phyloP scores from a whole-genome alignment of 345 rosid genomes.

The Moricandia moricandioides region DNA sequence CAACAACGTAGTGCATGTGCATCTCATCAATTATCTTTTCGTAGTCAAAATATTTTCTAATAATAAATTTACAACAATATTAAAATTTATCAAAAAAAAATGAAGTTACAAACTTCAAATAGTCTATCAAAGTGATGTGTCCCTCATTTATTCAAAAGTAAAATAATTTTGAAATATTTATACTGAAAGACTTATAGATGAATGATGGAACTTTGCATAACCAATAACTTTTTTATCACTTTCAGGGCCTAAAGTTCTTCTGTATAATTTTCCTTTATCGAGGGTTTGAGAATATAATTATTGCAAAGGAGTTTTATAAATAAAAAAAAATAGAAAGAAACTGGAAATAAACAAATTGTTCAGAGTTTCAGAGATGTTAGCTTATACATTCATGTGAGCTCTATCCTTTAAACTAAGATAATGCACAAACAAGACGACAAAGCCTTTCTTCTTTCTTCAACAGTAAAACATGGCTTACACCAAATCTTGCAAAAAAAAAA shows the following conservation, averaged over 20 bases:
- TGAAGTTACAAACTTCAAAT: too few relatives aligned
- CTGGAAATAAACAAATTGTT: neutral
- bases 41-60: too few relatives aligned
- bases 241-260: neutral
- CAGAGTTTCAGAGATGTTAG: slow-evolving; percentile 9
- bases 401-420: slow-evolving; percentile 30
- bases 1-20: too few relatives aligned
- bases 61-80: too few relatives aligned
- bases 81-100: too few relatives aligned
- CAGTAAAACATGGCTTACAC: slow-evolving; percentile 6
- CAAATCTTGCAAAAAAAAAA: neutral
- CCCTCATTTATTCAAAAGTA: too few relatives aligned
- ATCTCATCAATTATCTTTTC: too few relatives aligned
- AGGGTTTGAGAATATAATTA: neutral
- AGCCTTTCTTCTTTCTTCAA: slow-evolving; percentile 16
- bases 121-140: too few relatives aligned
- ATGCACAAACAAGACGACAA: slow-evolving; percentile 35
- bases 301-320: neutral
- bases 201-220: too few relatives aligned
- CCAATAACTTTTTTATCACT: neutral
- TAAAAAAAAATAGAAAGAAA: neutral
- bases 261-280: neutral
- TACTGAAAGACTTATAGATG: too few relatives aligned
- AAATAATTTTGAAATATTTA: too few relatives aligned
- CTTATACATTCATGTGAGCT: slow-evolving; percentile 20